phyloP scores from a whole-genome alignment of 129 eudicot genomes.

The Logfia minima region DNA sequence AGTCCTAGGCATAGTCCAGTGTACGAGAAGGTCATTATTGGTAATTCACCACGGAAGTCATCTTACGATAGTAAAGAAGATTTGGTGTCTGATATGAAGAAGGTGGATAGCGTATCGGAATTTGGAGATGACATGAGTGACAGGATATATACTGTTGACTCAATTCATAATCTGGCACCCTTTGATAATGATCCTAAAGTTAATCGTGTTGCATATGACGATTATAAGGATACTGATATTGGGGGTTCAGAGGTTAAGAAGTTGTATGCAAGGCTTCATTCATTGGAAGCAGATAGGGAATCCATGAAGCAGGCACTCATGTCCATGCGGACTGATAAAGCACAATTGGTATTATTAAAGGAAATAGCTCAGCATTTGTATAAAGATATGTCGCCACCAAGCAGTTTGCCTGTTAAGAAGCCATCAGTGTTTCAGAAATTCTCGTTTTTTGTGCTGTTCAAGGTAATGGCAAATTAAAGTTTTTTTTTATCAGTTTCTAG shows the following conservation, averaged over 20 bases:
- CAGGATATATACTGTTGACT: conserved; percentile 78
- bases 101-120: conserved; percentile 61
- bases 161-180: conserved; percentile 52
- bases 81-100: conserved; percentile 43
- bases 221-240: conserved; percentile 42
- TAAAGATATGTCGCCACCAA: conserved; percentile 62
- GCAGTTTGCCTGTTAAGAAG: conserved; percentile 56
- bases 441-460: conserved; percentile 54
- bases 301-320: conserved; percentile 93
- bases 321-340: conserved; percentile 91
- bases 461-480: conserved; percentile 47
- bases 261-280: conserved; percentile 84
- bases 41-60: conserved; percentile 50
- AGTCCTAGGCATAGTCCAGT: conserved; percentile 57
- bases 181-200: conserved; percentile 51
- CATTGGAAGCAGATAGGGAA: conserved; percentile 94
- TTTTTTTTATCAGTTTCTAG: neutral
- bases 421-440: conserved; percentile 46
- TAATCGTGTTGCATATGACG: conserved; percentile 42
- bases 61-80: conserved; percentile 38
- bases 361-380: conserved; percentile 88
- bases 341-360: conserved; percentile 75
- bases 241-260: conserved; percentile 70
- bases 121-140: conserved; percentile 74
- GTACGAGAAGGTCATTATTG: conserved; percentile 65